Conservation (phyloP, 192 early-diverging fungal genomes). For the Lunasporangiospora selenospora region DNA sequence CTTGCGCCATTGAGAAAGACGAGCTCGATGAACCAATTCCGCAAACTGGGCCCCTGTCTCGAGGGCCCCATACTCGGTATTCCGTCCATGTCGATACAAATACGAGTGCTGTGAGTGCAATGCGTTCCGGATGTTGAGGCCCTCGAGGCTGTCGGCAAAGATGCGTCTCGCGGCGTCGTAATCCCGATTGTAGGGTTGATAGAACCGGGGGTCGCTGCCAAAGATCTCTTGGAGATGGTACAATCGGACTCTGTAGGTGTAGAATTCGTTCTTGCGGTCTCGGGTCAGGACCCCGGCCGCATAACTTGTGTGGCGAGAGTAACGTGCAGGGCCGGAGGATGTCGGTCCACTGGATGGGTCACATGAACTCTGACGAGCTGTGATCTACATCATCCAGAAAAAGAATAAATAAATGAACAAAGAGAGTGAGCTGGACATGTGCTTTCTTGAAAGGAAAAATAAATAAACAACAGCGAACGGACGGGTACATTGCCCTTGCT, state of each 20-base stretch:
- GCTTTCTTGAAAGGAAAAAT: background rate
- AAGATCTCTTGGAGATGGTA: conserved; percentile 13
- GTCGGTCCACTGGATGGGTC: conserved; percentile 3
- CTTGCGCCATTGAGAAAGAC: too few species aligned
- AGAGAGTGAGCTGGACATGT: too few species aligned
- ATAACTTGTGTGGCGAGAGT: conserved; percentile 23
- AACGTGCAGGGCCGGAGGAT: conserved; percentile 12
- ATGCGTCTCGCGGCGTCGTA: conserved; percentile 11
- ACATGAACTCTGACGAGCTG: background rate
- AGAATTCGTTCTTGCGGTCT: conserved; percentile 9
- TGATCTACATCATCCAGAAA: background rate
- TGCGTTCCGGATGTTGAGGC: conserved; percentile 14
- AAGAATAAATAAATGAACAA: background rate
- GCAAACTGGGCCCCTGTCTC: background rate
- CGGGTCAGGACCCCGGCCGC: conserved; percentile 17
- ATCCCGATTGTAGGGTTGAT: conserved; percentile 8
- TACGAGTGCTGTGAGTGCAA: conserved; percentile 18
- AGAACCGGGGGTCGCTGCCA: background rate
- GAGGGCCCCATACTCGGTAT: conserved; percentile 1
- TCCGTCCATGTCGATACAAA: conserved; percentile 13
- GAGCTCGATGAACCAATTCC: conserved; percentile 6
- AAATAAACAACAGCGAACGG: background rate
- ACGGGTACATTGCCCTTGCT: too few species aligned
- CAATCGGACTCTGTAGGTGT: conserved; percentile 17
- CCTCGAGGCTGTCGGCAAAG: conserved; percentile 18